Evolutionary conservation across 371 early-diverging fungal genomes (phyloP), one percentile per base, ranked within the genome.

Genomic region (Haplosporangium sp.): DNA sequence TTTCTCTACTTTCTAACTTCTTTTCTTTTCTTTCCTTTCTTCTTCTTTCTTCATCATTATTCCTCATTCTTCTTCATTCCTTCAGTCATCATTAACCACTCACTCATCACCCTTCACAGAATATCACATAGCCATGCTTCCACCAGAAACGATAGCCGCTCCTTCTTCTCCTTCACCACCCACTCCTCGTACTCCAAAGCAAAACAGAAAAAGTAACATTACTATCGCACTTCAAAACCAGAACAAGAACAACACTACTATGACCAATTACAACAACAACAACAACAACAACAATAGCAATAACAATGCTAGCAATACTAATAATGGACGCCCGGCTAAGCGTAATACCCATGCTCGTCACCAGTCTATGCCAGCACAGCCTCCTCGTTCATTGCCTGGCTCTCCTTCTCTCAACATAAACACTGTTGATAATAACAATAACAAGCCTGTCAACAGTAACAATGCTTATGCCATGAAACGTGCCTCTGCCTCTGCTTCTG

Each of bases 361-460:
- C 44, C 76, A 75, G 40, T 70, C 76, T 56, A 62, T 76, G 70
- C 71, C 76, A 38, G 34, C 71, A 11, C 68, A 74, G 48, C 65
- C 58, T 27, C 27, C 27, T 40, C 69, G 75, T 8, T n/a, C 66
- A 8, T 27, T 60, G 9, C 45, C 60, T 8, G 50, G 52, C 55
- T 44, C 66, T 39, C 56, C 52, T 17, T 38, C 61, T 45, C 20
- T 27, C 65, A 37, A 11, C 11, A 6, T 10, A 6, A 27, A 34
- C 27, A 19, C 55, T 27, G 13, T 20, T 8, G 27, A 55, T 10
- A 34, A 34, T 19, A 65, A 5, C 58, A 69, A 61, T 15, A 20
- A 4, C 48, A 47, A 27, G 1, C 27, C 27, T 27, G 27, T 9
- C 69, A 62, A 52, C 45, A 39, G n/a, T 40, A 61, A 50, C 42